Conservation (phyloP, 768 basidiomycete species). For the Macrolepiota albuminosa region DNA sequence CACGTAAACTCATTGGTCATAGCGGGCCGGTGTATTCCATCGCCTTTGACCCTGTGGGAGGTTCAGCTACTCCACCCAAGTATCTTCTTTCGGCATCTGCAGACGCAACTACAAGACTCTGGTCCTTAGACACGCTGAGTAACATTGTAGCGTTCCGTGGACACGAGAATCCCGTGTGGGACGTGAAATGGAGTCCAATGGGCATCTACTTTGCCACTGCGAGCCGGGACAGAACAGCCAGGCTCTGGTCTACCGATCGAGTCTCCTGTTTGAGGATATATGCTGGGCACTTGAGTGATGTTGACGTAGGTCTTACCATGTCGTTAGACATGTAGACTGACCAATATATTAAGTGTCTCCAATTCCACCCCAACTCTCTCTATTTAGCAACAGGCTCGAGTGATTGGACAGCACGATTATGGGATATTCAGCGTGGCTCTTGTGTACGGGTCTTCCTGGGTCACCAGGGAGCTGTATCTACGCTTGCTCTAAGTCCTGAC, state of each 20-base stretch:
- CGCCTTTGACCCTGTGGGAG: constrained; percentile 87
- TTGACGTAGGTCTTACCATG: constrained; percentile 68
- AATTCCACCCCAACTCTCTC: constrained; percentile 96
- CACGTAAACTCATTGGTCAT: constrained; percentile 95
- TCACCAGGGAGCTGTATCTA: constrained; percentile 84
- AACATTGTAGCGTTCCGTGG: constrained; percentile 93
- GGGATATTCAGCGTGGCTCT: constrained; percentile 96
- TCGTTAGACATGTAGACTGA: constrained; percentile 1
- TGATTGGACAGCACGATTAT: constrained; percentile 92
- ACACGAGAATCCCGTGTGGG: constrained; percentile 98
- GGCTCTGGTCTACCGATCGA: constrained; percentile 95
- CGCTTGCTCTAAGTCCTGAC: constrained; percentile 88
- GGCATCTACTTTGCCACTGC: constrained; percentile 98
- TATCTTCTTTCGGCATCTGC: constrained; percentile 90
- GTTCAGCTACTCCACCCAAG: constrained; percentile 80
- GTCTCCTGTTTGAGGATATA: constrained; percentile 84
- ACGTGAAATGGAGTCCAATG: constrained; percentile 97
- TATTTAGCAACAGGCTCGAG: constrained; percentile 97
- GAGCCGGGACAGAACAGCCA: constrained; percentile 89
- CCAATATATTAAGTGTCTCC: constrained; percentile 60
- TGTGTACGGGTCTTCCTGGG: constrained; percentile 96
- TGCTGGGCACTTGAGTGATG: constrained; percentile 94
- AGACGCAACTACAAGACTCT: constrained; percentile 85
- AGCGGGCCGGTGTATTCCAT: constrained; percentile 95
- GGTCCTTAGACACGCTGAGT: constrained; percentile 93